Evolutionary conservation across 768 basidiomycete species (phyloP).

Genomic region (Mycena kentingensis): DNA sequence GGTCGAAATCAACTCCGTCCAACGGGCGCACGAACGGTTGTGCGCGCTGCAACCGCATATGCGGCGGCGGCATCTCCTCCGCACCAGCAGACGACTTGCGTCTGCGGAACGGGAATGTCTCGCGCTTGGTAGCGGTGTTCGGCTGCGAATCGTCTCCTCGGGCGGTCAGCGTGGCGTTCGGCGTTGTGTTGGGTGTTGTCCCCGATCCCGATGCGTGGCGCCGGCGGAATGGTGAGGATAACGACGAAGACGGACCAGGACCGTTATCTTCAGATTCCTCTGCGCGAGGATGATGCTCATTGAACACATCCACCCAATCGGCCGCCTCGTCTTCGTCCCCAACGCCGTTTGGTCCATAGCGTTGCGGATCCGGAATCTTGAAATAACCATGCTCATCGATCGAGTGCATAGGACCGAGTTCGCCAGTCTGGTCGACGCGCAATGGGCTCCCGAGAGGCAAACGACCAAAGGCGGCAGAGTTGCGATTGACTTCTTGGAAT

Average conservation of each 20-base stretch:
- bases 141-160: slow-evolving; percentile 6
- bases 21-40: slow-evolving; percentile 78
- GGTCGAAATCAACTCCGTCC: slow-evolving; percentile 67
- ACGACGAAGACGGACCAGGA: slow-evolving; percentile 15
- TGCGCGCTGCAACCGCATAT: slow-evolving; percentile 65
- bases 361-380: slow-evolving; percentile 54
- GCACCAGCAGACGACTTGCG: slow-evolving; percentile 26
- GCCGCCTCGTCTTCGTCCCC: slow-evolving; percentile 35
- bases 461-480: slow-evolving; percentile 58
- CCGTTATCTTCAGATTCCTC: slow-evolving; percentile 20
- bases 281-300: slow-evolving; percentile 14
- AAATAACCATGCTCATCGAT: slow-evolving; percentile 34
- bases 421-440: slow-evolving; percentile 52
- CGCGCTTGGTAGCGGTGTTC: slow-evolving; percentile 40
- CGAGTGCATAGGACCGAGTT: slow-evolving; percentile 41
- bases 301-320: slow-evolving; percentile 22
- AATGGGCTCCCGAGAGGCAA: slow-evolving; percentile 63
- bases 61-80: slow-evolving; percentile 55
- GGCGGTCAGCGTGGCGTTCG: not conserved
- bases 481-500: slow-evolving; percentile 71
- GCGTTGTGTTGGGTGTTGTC: not conserved
- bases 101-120: slow-evolving; percentile 64
- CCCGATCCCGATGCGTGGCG: not conserved
- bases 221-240: slow-evolving; percentile 10
- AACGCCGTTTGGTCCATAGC: slow-evolving; percentile 54